phyloP scores from a whole-genome alignment of 495 filamentous ascomycete genomes.

The Chlorociboria aeruginascens region DNA sequence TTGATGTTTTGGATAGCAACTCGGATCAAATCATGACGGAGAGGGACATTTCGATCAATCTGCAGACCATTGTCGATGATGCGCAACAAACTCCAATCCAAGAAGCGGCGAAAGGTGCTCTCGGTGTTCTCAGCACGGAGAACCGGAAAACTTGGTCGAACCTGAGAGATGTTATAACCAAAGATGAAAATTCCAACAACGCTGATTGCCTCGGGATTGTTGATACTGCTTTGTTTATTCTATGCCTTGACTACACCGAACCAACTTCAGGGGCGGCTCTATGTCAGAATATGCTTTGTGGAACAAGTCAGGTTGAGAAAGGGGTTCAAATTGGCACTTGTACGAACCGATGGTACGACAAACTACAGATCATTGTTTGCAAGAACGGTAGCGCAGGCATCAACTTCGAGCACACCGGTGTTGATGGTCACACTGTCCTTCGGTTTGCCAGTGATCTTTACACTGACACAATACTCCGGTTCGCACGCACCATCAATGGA shows the following conservation, averaged over 20 bases:
- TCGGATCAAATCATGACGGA: conserved; percentile 95
- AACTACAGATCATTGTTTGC: conserved; percentile 97
- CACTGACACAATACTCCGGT: conserved; percentile 95
- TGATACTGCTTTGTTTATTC: conserved; percentile 83
- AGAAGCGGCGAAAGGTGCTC: conserved; percentile 83
- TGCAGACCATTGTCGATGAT: conserved; percentile 87
- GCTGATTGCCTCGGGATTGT: conserved; percentile 89
- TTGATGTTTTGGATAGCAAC: conserved; percentile 91
- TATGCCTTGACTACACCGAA: conserved; percentile 88
- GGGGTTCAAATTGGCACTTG: conserved; percentile 96
- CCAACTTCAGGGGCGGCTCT: conserved; percentile 67
- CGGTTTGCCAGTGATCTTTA: conserved; percentile 94
- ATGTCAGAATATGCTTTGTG: conserved; percentile 97
- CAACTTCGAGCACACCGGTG: conserved; percentile 98
- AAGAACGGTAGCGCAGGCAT: conserved; percentile 97
- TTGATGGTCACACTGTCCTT: conserved; percentile 93
- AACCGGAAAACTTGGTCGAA: conserved; percentile 95
- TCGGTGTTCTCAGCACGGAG: conserved; percentile 91
- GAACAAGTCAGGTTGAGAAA: conserved; percentile 79
- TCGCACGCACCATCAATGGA: conserved; percentile 92
- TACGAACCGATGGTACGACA: conserved; percentile 98
- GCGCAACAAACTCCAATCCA: conserved; percentile 80
- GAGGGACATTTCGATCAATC: conserved; percentile 82
- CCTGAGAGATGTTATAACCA: conserved; percentile 76
- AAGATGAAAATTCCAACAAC: conserved; percentile 82